Percentiles rank a stretch among this genome's conserved stretches.
phyloP scores from a whole-genome alignment of 805 yeast genomes.

The Metschnikowia gelsemii region DNA sequence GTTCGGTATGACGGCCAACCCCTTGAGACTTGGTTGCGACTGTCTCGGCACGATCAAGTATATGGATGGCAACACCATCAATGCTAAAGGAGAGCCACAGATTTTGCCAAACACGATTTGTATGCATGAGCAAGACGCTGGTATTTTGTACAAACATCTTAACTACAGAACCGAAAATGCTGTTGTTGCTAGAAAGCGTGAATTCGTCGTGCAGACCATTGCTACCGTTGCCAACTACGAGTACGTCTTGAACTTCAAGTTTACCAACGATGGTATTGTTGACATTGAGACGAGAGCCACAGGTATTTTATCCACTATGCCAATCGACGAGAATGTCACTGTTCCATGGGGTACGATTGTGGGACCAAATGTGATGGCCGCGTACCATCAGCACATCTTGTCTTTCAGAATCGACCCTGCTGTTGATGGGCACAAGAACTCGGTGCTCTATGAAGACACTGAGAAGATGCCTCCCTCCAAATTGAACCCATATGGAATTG shows the following conservation, averaged over 20 bases:
- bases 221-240: conserved; percentile 86
- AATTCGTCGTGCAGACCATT: conserved; percentile 74
- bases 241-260: conserved; percentile 67
- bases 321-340: conserved; percentile 63
- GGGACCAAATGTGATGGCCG: conserved; percentile 80
- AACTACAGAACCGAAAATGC: conserved; percentile 72
- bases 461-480: conserved; percentile 55
- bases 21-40: conserved; percentile 72
- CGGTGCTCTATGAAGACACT: conserved; percentile 70
- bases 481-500: conserved; percentile 66
- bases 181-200: conserved; percentile 76
- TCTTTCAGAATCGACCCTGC: conserved; percentile 82
- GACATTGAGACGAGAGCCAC: conserved; percentile 81
- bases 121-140: conserved; percentile 79
- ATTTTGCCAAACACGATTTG: conserved; percentile 70
- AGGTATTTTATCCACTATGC: conserved; percentile 83
- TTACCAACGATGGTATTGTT: conserved; percentile 76
- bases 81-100: conserved; percentile 59
- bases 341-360: conserved; percentile 76
- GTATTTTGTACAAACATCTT: conserved; percentile 73
- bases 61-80: conserved; percentile 58
- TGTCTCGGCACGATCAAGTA: conserved; percentile 79
- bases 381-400: conserved; percentile 80
- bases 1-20: conserved; percentile 71
- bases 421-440: conserved; percentile 74